A percentile compares a stretch with the other conserved stretches of the same genome.
phyloP scores from a whole-genome alignment of 1,284 basidiomycete species.

The Flammula alnicola region DNA sequence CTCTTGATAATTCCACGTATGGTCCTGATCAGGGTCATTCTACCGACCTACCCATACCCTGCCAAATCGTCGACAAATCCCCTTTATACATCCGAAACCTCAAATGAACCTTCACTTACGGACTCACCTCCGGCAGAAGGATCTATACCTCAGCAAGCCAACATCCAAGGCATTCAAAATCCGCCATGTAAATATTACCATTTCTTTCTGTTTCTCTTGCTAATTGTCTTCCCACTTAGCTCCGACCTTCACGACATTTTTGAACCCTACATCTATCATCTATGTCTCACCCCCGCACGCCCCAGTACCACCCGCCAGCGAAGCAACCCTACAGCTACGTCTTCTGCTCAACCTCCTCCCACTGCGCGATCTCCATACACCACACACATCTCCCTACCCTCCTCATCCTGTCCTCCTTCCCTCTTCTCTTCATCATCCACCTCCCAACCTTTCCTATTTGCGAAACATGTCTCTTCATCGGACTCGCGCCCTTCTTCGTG shows the following conservation, averaged over 20 bases:
- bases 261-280: slow-evolving; percentile 35
- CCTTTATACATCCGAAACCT: slow-evolving; percentile 15
- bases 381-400: slow-evolving; percentile 54
- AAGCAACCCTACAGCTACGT: slow-evolving; percentile 13
- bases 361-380: slow-evolving; percentile 56
- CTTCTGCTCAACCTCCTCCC: slow-evolving; percentile 23
- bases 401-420: slow-evolving; percentile 45
- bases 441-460: slow-evolving; percentile 66
- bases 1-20: slow-evolving; percentile 68
- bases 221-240: slow-evolving; percentile 25
- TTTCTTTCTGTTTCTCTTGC: slow-evolving; percentile 1
- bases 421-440: slow-evolving; percentile 50
- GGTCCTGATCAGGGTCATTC: slow-evolving; percentile 56
- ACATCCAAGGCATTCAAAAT: slow-evolving; percentile 80
- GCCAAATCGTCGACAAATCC: slow-evolving; percentile 18
- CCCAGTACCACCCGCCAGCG: slow-evolving; percentile 6
- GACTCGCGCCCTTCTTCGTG: slow-evolving; percentile 54
- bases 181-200: slow-evolving; percentile 52
- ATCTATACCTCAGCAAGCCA: slow-evolving; percentile 74
- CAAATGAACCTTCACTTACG: slow-evolving; percentile 21
- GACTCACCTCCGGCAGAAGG: slow-evolving; percentile 46
- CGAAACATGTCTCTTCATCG: slow-evolving; percentile 56
- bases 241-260: slow-evolving; percentile 29
- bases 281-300: slow-evolving; percentile 36
- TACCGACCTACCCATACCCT: slow-evolving; percentile 57